Evolutionary conservation across 306 rosid species (phyloP).

Genomic region (Corylus heterophylla): DNA sequence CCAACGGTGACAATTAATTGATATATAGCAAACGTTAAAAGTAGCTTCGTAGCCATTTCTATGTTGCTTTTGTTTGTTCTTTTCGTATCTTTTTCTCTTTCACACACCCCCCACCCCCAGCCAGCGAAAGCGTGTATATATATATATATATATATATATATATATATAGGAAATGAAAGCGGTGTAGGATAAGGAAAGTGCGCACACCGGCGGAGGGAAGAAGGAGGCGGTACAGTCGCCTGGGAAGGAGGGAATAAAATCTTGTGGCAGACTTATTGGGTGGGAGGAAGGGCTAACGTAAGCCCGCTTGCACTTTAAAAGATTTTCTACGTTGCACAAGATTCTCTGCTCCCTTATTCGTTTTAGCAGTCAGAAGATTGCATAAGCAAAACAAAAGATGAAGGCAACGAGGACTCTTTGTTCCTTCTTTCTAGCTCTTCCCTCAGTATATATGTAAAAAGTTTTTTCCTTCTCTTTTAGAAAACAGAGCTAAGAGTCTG

Average conservation of each 20-base stretch:
- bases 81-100: background rate
- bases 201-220: slow-evolving; percentile 21
- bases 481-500: slow-evolving; percentile 3
- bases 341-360: slow-evolving; percentile 24
- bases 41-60: slow-evolving; percentile 48
- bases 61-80: background rate
- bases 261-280: slow-evolving; percentile 48
- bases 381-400: background rate
- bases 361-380: background rate
- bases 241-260: slow-evolving; percentile 45
- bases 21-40: slow-evolving; percentile 60
- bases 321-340: slow-evolving; percentile 63
- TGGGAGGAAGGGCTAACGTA: slow-evolving; percentile 45
- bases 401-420: background rate
- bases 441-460: background rate
- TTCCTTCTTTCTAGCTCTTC: background rate
- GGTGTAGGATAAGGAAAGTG: slow-evolving; percentile 18
- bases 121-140: no score
- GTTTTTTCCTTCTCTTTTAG: background rate
- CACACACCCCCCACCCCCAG: no score
- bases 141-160: background rate
- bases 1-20: slow-evolving; percentile 63
- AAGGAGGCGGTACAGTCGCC: slow-evolving; percentile 2
- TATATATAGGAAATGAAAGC: background rate
- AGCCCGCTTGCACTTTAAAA: slow-evolving; percentile 60